Conservation (phyloP, 768 basidiomycete species). For the Leucocoprinus sp. region DNA sequence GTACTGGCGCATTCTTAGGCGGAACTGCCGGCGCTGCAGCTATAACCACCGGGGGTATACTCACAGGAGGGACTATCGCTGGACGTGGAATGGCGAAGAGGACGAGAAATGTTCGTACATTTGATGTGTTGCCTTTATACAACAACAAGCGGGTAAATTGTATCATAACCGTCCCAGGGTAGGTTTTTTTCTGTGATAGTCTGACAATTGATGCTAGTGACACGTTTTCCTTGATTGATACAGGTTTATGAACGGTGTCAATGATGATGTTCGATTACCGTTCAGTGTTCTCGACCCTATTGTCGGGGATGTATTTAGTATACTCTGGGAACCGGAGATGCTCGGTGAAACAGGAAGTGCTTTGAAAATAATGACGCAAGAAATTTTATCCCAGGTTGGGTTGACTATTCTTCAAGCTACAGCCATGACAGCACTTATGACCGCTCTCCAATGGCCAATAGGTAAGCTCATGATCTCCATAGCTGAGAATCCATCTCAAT, state of each 20-base stretch:
- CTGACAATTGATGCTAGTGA: not conserved
- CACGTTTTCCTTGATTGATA: not conserved
- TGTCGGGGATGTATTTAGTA: conserved; percentile 93
- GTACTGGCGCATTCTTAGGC: conserved; percentile 84
- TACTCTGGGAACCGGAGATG: conserved; percentile 99
- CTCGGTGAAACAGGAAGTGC: conserved; percentile 94
- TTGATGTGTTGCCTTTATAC: conserved; percentile 89
- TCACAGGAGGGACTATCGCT: conserved; percentile 92
- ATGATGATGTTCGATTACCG: conserved; percentile 92
- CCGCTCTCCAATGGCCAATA: conserved; percentile 94
- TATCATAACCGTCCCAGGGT: conserved; percentile 94
- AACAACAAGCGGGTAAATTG: conserved; percentile 97
- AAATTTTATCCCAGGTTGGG: conserved; percentile 84
- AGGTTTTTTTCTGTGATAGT: conserved; percentile 20
- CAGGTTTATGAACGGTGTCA: conserved; percentile 85
- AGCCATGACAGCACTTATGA: conserved; percentile 89
- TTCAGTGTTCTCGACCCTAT: conserved; percentile 95
- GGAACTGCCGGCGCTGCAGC: conserved; percentile 92
- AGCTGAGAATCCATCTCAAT: not conserved
- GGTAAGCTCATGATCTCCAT: conserved; percentile 44
- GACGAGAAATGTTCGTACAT: conserved; percentile 84
- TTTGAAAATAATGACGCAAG: conserved; percentile 82
- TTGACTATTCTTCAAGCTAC: conserved; percentile 90
- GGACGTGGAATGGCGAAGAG: conserved; percentile 84
- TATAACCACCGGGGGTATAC: conserved; percentile 89